A percentile compares a stretch with the other conserved stretches of the same genome.
Evolutionary conservation across 768 basidiomycete species (phyloP).

Genomic region (Leucosporidium scottii): DNA sequence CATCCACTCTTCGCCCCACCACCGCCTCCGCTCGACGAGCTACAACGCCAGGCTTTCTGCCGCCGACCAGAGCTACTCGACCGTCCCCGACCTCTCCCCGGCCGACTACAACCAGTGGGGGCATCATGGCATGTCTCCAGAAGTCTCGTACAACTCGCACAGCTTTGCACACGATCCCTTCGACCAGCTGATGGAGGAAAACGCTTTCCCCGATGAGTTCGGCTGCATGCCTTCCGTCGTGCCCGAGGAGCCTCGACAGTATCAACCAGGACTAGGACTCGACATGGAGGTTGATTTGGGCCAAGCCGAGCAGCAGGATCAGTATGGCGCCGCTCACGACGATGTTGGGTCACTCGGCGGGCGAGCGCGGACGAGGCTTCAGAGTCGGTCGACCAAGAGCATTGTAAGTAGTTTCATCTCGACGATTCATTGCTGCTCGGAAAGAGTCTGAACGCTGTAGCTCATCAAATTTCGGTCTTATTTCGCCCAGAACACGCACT

Average conservation of each 20-base stretch:
- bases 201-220: conserved; percentile 5
- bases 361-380: conserved; percentile 5
- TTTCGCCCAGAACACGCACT: neutral
- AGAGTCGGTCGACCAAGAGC: conserved; percentile 2
- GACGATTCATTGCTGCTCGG: neutral
- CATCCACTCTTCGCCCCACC: neutral
- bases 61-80: neutral
- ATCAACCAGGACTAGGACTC: conserved; percentile 14
- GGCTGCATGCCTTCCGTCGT: too few species aligned
- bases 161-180: neutral
- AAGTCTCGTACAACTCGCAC: neutral
- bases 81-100: neutral
- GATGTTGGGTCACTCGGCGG: neutral
- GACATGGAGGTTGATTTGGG: conserved; percentile 18
- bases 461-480: neutral
- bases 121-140: neutral
- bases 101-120: neutral
- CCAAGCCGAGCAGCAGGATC: neutral
- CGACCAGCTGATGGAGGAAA: conserved; percentile 6
- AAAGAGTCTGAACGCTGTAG: neutral
- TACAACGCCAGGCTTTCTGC: neutral
- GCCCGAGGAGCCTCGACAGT: neutral
- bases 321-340: neutral
- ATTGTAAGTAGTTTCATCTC: conserved; percentile 10
- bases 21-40: neutral